Evolutionary conservation across 2,329 filamentous ascomycete genomes (phyloP).

Genomic region (Neoarthrinium moseri): DNA sequence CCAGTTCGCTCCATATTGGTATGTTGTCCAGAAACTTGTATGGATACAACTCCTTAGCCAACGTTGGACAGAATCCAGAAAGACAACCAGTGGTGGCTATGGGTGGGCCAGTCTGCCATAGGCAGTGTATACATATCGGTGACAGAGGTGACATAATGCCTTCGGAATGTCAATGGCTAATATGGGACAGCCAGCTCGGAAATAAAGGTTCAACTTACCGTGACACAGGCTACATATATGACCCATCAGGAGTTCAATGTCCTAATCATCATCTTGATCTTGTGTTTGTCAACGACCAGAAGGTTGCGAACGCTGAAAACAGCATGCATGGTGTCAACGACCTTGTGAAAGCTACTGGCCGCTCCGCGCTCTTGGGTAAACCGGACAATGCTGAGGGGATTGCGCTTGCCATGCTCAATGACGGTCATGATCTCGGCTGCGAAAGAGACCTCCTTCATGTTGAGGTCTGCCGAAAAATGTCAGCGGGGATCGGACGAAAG

Average conservation of each 20-base stretch:
- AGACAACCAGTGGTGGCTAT: not conserved
- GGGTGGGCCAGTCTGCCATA: not conserved
- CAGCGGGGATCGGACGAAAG: slow-evolving; percentile 15
- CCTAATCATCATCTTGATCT: slow-evolving; percentile 72
- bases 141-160: not conserved
- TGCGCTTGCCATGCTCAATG: slow-evolving; percentile 78
- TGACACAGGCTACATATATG: not conserved
- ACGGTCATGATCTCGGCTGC: slow-evolving; percentile 85
- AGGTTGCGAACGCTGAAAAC: slow-evolving; percentile 65
- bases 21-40: slow-evolving; percentile 6
- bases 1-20: no score
- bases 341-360: slow-evolving; percentile 81
- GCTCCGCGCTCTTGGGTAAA: slow-evolving; percentile 92
- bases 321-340: slow-evolving; percentile 73
- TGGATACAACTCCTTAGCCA: slow-evolving; percentile 1
- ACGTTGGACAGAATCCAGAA: no score
- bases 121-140: not conserved
- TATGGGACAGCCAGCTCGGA: not conserved
- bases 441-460: slow-evolving; percentile 85
- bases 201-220: not conserved
- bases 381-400: slow-evolving; percentile 75
- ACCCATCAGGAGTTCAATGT: slow-evolving; percentile 55
- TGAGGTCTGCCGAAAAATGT: slow-evolving; percentile 56
- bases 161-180: no score
- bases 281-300: slow-evolving; percentile 66